Percentiles rank a stretch among this genome's conserved stretches.
phyloP scores from a whole-genome alignment of 192 early-diverging fungal species.

The Podila horticola region DNA sequence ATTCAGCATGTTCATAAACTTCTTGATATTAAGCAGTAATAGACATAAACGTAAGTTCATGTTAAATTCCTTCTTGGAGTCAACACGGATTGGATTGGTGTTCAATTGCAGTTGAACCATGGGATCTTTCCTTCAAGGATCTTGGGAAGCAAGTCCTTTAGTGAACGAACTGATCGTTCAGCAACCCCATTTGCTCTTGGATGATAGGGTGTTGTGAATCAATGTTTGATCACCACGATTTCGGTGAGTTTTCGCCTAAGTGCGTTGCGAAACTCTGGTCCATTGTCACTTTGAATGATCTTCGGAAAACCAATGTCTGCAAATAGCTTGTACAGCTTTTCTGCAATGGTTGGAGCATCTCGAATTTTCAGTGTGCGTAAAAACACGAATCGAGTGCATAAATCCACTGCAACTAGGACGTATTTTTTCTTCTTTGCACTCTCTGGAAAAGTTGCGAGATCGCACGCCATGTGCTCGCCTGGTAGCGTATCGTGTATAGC shows the following conservation, averaged over 20 bases:
- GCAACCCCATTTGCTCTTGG: conserved; percentile 58
- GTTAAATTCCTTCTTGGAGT: no score
- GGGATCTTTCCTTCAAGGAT: conserved; percentile 7
- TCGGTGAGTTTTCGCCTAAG: conserved; percentile 14
- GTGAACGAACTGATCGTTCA: conserved; percentile 43
- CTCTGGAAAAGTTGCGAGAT: conserved; percentile 17
- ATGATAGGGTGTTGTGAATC: conserved; percentile 53
- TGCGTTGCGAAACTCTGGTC: conserved; percentile 56
- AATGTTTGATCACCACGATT: conserved; percentile 28
- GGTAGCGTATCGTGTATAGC: conserved; percentile 13
- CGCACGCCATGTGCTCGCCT: conserved; percentile 34
- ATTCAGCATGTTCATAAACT: no score
- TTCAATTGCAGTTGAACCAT: conserved; percentile 47
- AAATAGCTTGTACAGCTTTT: conserved; percentile 14
- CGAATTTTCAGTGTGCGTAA: conserved; percentile 14
- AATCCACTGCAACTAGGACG: conserved; percentile 38
- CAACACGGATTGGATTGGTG: not conserved
- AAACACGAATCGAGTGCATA: conserved; percentile 46
- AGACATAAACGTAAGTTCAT: no score
- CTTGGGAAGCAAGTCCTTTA: conserved; percentile 29
- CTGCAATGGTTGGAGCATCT: conserved; percentile 2
- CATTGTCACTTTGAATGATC: conserved; percentile 49
- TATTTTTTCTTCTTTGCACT: conserved; percentile 2
- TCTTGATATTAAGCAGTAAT: no score
- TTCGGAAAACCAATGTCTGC: conserved; percentile 40